Evolutionary conservation across 2,329 filamentous ascomycete genomes (phyloP).

Genomic region (Trichoderma sp.): DNA sequence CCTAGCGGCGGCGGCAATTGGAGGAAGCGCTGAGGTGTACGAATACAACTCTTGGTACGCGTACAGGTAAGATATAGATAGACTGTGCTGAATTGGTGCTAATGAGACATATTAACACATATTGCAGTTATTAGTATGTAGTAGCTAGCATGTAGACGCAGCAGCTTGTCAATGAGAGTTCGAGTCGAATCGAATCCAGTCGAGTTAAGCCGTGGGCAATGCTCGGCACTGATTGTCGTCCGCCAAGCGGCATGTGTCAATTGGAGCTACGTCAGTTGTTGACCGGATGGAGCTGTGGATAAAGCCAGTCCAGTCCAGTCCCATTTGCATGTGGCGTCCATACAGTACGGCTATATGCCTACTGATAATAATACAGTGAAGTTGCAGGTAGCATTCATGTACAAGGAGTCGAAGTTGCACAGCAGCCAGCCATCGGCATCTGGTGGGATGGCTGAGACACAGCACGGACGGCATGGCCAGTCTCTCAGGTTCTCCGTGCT

Average conservation of each 20-base stretch:
- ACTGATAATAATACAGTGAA: not conserved
- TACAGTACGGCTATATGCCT: not conserved
- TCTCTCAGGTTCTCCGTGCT: not conserved
- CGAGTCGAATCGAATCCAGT: not conserved
- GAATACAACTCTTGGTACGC: not conserved
- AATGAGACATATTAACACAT: too few species aligned
- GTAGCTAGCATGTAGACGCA: not conserved
- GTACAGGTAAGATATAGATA: not conserved
- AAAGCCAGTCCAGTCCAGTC: not conserved
- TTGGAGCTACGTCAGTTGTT: slow-evolving; percentile 5
- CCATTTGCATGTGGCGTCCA: not conserved
- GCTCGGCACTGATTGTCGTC: not conserved
- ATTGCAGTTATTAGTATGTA: not conserved
- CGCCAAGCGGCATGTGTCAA: slow-evolving; percentile 7
- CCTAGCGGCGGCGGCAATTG: not conserved
- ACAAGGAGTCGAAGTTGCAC: not conserved
- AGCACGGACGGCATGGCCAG: not conserved
- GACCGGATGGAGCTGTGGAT: slow-evolving; percentile 1
- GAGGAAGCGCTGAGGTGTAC: not conserved
- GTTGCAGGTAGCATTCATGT: not conserved
- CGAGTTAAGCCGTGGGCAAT: not conserved
- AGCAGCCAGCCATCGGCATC: not conserved
- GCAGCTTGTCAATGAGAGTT: not conserved
- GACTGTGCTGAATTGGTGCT: not conserved
- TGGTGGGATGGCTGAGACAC: not conserved